These are phyloP conservation scores for Lichtheimia hyalospora DNA, from an alignment of 371 early-diverging fungal genomes.

Conservation along the genomic window DNA sequence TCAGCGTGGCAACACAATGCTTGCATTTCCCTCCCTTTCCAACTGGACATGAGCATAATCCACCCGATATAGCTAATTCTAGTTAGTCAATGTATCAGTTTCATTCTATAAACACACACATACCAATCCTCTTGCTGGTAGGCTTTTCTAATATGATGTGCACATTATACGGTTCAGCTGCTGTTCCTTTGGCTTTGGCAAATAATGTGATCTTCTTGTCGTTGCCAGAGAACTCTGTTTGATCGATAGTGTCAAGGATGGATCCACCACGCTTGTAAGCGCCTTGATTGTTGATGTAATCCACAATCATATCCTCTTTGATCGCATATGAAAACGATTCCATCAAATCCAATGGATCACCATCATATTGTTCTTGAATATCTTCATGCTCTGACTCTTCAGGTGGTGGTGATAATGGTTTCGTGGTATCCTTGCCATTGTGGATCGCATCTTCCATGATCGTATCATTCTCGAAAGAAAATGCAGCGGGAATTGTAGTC, in stretches of 20 bases:
- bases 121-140: no score
- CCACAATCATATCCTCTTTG: neutral
- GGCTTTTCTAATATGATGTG: neutral
- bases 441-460: neutral
- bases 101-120: no score
- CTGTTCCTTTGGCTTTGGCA: conserved; percentile 13
- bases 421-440: neutral
- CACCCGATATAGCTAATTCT: neutral
- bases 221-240: conserved; percentile 6
- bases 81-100: no score
- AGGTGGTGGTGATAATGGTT: neutral
- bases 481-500: neutral
- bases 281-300: conserved; percentile 15
- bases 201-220: conserved; percentile 5
- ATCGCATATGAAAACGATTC: conserved; percentile 3
- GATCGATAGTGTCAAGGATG: conserved; percentile 9
- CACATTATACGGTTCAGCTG: conserved; percentile 9
- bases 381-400: neutral
- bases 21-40: conserved; percentile 21
- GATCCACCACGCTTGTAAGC: conserved; percentile 14
- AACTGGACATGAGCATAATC: conserved; percentile 19
- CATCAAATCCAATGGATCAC: neutral
- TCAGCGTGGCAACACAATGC: conserved; percentile 14
- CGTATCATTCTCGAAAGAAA: neutral
- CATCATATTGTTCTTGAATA: neutral